A percentile compares a stretch with the other conserved stretches of the same genome.
Evolutionary conservation across 495 filamentous ascomycete genomes (phyloP).

Genomic region (Trichocladium uniseriatum): DNA sequence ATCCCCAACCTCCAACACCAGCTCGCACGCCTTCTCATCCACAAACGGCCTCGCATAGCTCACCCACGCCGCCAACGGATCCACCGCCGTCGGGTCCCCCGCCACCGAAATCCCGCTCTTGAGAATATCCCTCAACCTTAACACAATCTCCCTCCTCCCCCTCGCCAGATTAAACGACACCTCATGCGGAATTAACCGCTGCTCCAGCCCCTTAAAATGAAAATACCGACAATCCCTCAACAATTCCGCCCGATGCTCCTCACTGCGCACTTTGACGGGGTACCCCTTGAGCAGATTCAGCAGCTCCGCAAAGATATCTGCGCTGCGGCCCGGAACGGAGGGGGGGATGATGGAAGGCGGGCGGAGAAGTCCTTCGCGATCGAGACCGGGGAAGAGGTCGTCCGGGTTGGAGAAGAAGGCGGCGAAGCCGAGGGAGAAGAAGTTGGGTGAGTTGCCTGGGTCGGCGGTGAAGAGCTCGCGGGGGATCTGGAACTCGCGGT

Average conservation of each 20-base stretch:
- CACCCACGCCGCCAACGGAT: slow-evolving; percentile 49
- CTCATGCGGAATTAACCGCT: slow-evolving; percentile 70
- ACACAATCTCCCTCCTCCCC: slow-evolving; percentile 61
- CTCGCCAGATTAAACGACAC: slow-evolving; percentile 67
- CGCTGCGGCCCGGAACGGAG: slow-evolving; percentile 66
- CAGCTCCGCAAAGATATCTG: slow-evolving; percentile 71
- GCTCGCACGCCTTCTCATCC: slow-evolving; percentile 60
- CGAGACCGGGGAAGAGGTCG: slow-evolving; percentile 79
- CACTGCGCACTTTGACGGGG: slow-evolving; percentile 64
- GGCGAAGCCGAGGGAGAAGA: slow-evolving; percentile 87
- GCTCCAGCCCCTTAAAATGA: slow-evolving; percentile 83
- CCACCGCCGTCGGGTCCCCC: slow-evolving; percentile 32
- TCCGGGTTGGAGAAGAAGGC: slow-evolving; percentile 75
- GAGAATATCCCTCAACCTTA: slow-evolving; percentile 76
- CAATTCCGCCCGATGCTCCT: slow-evolving; percentile 68
- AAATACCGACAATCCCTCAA: slow-evolving; percentile 87
- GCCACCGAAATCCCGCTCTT: slow-evolving; percentile 69
- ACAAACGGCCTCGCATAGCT: slow-evolving; percentile 76
- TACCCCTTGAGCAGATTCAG: slow-evolving; percentile 87
- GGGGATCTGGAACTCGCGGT: slow-evolving; percentile 77
- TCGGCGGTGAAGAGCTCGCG: slow-evolving; percentile 69
- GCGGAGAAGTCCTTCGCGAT: slow-evolving; percentile 70
- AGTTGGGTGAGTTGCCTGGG: slow-evolving; percentile 86
- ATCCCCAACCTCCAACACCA: slow-evolving; percentile 69
- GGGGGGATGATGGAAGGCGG: slow-evolving; percentile 82